Conservation (phyloP, 2,329 filamentous ascomycete genomes). For the Talaromyces albobiverticillius region DNA sequence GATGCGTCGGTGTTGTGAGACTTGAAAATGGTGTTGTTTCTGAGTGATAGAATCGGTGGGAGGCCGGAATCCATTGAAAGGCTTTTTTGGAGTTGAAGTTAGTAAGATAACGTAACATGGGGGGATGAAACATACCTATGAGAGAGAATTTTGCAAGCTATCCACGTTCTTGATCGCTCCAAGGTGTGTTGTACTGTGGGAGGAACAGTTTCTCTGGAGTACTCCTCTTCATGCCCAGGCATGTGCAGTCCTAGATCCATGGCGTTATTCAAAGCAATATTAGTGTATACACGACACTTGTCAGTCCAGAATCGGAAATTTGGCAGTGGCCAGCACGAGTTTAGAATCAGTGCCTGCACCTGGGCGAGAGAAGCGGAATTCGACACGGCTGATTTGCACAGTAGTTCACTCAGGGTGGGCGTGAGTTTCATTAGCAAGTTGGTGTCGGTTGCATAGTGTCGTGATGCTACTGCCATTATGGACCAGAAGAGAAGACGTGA, state of each 20-base stretch:
- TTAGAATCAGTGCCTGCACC: constrained; percentile 1
- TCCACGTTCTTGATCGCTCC: neutral
- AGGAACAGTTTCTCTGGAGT: neutral
- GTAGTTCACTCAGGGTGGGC: neutral
- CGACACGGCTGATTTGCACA: constrained; percentile 2
- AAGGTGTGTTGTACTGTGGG: neutral
- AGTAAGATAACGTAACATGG: no score
- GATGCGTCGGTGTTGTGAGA: neutral
- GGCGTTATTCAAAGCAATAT: neutral
- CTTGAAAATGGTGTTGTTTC: neutral
- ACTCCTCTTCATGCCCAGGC: constrained; percentile 4
- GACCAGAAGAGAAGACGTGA: constrained; percentile 8
- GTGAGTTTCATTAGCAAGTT: neutral
- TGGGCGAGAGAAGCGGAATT: constrained; percentile 1
- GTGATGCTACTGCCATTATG: constrained; percentile 1
- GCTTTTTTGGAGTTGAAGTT: neutral
- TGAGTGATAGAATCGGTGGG: neutral
- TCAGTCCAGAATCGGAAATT: constrained; percentile 8
- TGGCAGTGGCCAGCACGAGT: constrained; percentile 3
- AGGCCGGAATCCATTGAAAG: neutral
- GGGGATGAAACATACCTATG: no score
- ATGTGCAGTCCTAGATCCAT: constrained; percentile 5
- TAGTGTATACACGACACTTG: neutral
- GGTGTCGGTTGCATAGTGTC: neutral
- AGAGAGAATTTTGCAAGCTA: neutral